These are phyloP conservation scores for Boletus sp. DNA, from an alignment of 768 basidiomycete genomes.

Conservation along the genomic window DNA sequence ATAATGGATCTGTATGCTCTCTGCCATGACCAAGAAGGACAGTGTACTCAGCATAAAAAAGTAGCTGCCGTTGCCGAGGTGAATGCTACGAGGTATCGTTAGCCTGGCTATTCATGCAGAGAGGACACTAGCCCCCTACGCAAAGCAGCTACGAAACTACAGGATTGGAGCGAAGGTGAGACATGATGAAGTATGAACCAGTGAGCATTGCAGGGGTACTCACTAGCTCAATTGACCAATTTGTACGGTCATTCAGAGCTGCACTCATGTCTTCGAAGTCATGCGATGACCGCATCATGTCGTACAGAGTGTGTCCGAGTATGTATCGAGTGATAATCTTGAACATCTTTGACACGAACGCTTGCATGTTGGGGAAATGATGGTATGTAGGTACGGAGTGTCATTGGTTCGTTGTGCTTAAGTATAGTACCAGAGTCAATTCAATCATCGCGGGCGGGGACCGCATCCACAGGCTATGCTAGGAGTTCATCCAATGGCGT, in stretches of 20 bases:
- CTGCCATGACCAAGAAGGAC: slow-evolving; percentile 16
- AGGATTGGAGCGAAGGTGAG: background rate
- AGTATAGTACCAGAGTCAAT: background rate
- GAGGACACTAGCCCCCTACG: background rate
- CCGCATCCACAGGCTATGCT: no score
- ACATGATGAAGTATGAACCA: background rate
- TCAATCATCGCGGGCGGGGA: no score
- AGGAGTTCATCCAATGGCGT: no score
- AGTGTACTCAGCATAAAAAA: slow-evolving; percentile 13
- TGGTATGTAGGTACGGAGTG: background rate
- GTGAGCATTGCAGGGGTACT: background rate
- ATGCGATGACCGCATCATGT: slow-evolving; percentile 11
- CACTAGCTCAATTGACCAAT: slow-evolving; percentile 25
- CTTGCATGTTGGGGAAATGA: slow-evolving; percentile 3
- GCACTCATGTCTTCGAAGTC: slow-evolving; percentile 22
- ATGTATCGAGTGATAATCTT: background rate
- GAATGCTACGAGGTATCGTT: slow-evolving; percentile 15
- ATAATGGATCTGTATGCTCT: slow-evolving; percentile 18
- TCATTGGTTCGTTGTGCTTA: background rate
- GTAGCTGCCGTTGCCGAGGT: slow-evolving; percentile 3
- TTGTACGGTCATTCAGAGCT: slow-evolving; percentile 12
- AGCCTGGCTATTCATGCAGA: background rate
- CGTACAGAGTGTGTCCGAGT: slow-evolving; percentile 14
- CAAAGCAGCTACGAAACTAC: slow-evolving; percentile 15
- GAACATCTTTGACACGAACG: background rate